Conservation (phyloP, 2,329 filamentous ascomycete genomes). For the Lasiodiplodia hormozganensis region DNA sequence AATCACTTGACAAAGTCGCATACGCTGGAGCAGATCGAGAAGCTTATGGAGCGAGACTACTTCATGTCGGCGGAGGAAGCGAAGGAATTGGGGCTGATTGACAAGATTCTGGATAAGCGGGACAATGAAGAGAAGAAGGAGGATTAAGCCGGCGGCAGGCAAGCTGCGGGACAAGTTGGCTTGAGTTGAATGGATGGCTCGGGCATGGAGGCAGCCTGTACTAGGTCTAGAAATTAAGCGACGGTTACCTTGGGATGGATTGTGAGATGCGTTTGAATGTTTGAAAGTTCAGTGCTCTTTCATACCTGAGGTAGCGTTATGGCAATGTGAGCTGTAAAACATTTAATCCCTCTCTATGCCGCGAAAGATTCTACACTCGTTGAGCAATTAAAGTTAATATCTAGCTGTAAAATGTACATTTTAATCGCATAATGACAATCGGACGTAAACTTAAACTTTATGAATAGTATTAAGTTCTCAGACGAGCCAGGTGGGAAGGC, state of each 20-base stretch:
- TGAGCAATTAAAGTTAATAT: too few relatives aligned
- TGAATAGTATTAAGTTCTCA: too few relatives aligned
- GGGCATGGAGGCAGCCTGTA: background rate
- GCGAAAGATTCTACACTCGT: too few relatives aligned
- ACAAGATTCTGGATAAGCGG: conserved; percentile 79
- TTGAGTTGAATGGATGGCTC: background rate
- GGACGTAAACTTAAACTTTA: too few relatives aligned
- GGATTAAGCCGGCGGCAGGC: background rate
- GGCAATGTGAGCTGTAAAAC: background rate
- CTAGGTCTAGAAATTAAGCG: background rate
- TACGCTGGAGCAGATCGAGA: conserved; percentile 82
- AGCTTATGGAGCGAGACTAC: conserved; percentile 95
- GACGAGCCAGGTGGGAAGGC: too few relatives aligned
- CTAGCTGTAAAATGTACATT: too few relatives aligned
- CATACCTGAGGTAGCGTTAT: background rate
- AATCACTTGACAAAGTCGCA: conserved; percentile 82
- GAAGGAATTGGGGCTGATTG: conserved; percentile 86
- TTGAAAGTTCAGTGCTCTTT: background rate
- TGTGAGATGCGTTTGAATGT: background rate
- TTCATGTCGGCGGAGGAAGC: conserved; percentile 92
- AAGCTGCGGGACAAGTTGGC: background rate
- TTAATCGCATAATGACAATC: too few relatives aligned
- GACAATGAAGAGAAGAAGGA: conserved; percentile 47
- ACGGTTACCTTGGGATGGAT: too few relatives aligned
- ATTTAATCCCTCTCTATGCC: too few relatives aligned